Evolutionary conservation across 1,284 basidiomycete species (phyloP).

Genomic region (Trichosporon coremiiforme): DNA sequence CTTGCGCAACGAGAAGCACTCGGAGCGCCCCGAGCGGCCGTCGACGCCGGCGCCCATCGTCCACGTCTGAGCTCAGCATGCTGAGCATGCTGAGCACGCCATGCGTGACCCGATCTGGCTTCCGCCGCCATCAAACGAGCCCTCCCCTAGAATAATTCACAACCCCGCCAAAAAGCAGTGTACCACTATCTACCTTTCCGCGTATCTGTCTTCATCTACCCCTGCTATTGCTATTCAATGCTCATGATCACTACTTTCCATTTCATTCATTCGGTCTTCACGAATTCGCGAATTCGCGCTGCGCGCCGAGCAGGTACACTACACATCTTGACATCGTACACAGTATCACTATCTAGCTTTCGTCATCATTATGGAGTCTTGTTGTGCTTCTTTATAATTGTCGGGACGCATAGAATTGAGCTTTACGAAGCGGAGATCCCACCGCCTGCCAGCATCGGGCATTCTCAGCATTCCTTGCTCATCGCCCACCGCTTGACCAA

Average conservation of each 20-base stretch:
- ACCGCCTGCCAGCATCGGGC: too few relatives aligned
- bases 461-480: slow-evolving; percentile 5
- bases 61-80: neutral
- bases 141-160: neutral
- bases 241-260: neutral
- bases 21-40: neutral
- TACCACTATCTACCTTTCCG: neutral
- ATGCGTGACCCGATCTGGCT: neutral
- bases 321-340: neutral
- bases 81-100: neutral
- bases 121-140: neutral
- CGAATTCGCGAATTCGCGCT: too few relatives aligned
- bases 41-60: neutral
- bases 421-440: too few relatives aligned
- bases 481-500: slow-evolving; percentile 6
- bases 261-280: neutral
- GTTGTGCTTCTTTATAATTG: neutral
- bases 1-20: neutral
- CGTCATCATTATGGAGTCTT: slow-evolving; percentile 10
- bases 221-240: neutral
- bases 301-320: neutral
- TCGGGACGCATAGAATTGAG: neutral
- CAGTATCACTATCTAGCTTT: slow-evolving; percentile 4
- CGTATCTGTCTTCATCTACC: neutral
- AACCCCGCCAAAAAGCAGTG: neutral